phyloP scores from a whole-genome alignment of 352 stramenopile species.

The Phytophthora pinifolia region DNA sequence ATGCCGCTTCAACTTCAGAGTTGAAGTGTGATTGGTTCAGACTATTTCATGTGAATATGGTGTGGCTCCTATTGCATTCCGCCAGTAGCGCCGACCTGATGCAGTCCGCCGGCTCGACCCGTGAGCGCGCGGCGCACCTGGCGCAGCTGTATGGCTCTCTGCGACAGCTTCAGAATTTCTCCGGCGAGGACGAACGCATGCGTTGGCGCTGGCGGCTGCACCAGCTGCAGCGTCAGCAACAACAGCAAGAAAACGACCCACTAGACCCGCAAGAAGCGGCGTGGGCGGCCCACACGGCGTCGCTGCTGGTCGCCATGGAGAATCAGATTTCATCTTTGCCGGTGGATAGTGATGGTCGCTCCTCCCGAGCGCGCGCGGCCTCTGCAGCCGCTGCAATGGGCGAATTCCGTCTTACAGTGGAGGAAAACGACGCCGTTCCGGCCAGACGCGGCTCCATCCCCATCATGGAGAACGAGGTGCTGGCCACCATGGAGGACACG shows the following conservation, averaged over 20 bases:
- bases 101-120: slow-evolving; percentile 14
- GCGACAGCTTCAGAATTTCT: slow-evolving; percentile 20
- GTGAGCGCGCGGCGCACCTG: slow-evolving; percentile 26
- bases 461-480: slow-evolving; percentile 34
- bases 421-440: slow-evolving; percentile 4
- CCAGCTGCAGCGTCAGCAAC: slow-evolving; percentile 35
- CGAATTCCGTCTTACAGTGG: slow-evolving; percentile 27
- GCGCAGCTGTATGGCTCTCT: slow-evolving; percentile 29
- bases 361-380: slow-evolving; percentile 4
- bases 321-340: slow-evolving; percentile 33
- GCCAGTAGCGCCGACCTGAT: slow-evolving; percentile 14
- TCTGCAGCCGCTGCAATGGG: slow-evolving; percentile 18
- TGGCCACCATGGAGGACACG: slow-evolving; percentile 25
- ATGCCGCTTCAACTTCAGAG: slow-evolving; percentile 9
- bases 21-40: slow-evolving; percentile 6
- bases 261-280: slow-evolving; percentile 15
- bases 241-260: slow-evolving; percentile 17
- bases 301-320: slow-evolving; percentile 33
- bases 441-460: slow-evolving; percentile 31
- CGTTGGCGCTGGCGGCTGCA: slow-evolving; percentile 41
- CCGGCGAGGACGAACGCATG: slow-evolving; percentile 37
- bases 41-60: too few species aligned
- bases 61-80: slow-evolving; percentile 21
- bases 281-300: slow-evolving; percentile 26
- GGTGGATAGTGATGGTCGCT: slow-evolving; percentile 21